A percentile compares a stretch with the other conserved stretches of the same genome.
Conservation (phyloP, 176 grass and related monocot genomes). For the Cenchrus purpureus region DNA sequence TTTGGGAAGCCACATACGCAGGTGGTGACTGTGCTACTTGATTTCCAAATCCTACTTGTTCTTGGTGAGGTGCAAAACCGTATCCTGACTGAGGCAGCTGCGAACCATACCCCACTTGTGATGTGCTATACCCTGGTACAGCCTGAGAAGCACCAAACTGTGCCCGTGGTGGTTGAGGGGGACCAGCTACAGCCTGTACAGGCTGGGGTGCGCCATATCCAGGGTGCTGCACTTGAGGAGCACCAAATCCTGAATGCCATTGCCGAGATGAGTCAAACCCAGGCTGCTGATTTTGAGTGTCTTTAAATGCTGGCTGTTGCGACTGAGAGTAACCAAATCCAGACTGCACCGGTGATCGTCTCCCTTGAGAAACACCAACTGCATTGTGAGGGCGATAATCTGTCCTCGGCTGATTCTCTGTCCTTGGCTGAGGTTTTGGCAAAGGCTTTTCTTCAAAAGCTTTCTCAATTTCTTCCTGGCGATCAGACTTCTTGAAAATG, state of each 20-base stretch:
- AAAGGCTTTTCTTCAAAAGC: slow-evolving; percentile 53
- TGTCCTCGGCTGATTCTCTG: neutral
- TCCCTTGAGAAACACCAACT: neutral
- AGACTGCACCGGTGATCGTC: neutral
- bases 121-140: slow-evolving; percentile 14
- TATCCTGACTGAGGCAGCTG: slow-evolving; percentile 31
- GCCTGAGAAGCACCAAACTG: slow-evolving; percentile 16
- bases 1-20: slow-evolving; percentile 19
- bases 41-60: slow-evolving; percentile 22
- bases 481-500: slow-evolving; percentile 47
- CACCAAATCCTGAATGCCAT: slow-evolving; percentile 27
- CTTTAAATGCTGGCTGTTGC: neutral
- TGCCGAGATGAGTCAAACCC: neutral
- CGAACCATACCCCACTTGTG: slow-evolving; percentile 25
- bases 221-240: slow-evolving; percentile 18
- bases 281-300: slow-evolving; percentile 21
- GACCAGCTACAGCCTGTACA: neutral
- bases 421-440: slow-evolving; percentile 18
- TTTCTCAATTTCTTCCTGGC: slow-evolving; percentile 52
- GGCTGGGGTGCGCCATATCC: slow-evolving; percentile 19
- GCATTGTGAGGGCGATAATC: slow-evolving; percentile 6
- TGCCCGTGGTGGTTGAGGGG: slow-evolving; percentile 21
- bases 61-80: slow-evolving; percentile 11
- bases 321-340: slow-evolving; percentile 20
- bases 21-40: neutral